phyloP scores from a whole-genome alignment of 805 yeast species.

The Ogataea pignaliae region DNA sequence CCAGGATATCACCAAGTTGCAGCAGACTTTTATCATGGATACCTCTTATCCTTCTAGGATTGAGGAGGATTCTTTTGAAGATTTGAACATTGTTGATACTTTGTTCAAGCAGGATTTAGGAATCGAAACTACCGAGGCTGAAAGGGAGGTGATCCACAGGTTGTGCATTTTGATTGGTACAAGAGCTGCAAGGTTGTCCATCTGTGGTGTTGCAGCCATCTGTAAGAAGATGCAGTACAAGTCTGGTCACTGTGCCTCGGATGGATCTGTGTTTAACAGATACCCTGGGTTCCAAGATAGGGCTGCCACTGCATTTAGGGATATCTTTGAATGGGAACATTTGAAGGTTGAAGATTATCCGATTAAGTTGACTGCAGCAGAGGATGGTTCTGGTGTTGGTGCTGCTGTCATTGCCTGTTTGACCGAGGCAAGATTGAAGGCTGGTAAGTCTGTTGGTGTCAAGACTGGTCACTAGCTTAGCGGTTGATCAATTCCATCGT shows the following conservation, averaged over 20 bases:
- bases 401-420: slow-evolving; percentile 97
- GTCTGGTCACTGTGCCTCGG: slow-evolving; percentile 89
- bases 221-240: slow-evolving; percentile 77
- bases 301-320: slow-evolving; percentile 84
- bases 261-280: slow-evolving; percentile 91
- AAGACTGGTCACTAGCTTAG: neutral
- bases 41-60: slow-evolving; percentile 83
- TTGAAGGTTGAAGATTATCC: slow-evolving; percentile 19
- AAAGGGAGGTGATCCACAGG: slow-evolving; percentile 77
- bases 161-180: slow-evolving; percentile 85
- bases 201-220: slow-evolving; percentile 94
- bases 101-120: slow-evolving; percentile 57
- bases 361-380: slow-evolving; percentile 33
- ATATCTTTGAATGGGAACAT: slow-evolving; percentile 74
- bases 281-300: slow-evolving; percentile 90
- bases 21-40: slow-evolving; percentile 70
- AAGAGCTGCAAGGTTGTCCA: slow-evolving; percentile 87
- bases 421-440: slow-evolving; percentile 71
- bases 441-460: slow-evolving; percentile 46
- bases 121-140: slow-evolving; percentile 65
- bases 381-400: slow-evolving; percentile 98
- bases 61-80: slow-evolving; percentile 87
- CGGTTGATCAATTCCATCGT: too few relatives aligned
- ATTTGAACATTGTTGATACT: slow-evolving; percentile 67
- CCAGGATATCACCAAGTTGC: slow-evolving; percentile 64